Evolutionary conservation across 169 alveolate species (phyloP), one percentile per base, ranked within the genome.

Genomic region (Neospora caninum): DNA sequence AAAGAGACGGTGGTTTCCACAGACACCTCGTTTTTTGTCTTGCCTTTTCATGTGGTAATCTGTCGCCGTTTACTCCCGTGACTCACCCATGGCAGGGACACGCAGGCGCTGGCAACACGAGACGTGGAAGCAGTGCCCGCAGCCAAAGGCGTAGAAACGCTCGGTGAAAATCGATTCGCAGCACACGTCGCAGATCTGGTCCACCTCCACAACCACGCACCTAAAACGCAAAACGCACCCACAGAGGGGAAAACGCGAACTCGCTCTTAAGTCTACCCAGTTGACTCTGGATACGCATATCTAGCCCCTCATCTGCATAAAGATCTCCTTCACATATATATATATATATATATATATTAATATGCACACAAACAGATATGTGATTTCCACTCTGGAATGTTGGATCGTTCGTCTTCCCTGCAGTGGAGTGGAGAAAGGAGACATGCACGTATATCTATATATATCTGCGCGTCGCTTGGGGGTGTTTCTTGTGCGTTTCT

Each of bases 91-190:
- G 34, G 92, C 54, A 25, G 92, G 92, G 38, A 38, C 34, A 27
- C 10, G 34, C 0, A 87, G 82, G 29, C 82, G 43, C 82, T 87
- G 53, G n/a, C 58, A 34, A 53, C 92, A 87, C n/a, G 78, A 39
- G 80, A 38, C 92, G 82, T 87, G 92, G 82, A 87, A 87, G 82
- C 64, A 39, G 82, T 87, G 92, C 34, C 92, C 92, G 53, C 92
- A 87, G 13, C 64, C 31, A 36, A 87, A 87, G 80, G 92, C 82
- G 54, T 87, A 87, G 82, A 87, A 39, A 2, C 54, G 10, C 54
- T 87, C 80, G 38, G 36, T 25, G 80, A 58, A 87, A 38, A 87
- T 25, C 64, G 92, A 25, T 20, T 87, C 54, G 54, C 78, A 43
- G 80, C 92, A 87, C 36, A 87, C 41, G 54, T 87, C 92, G 82